These are phyloP conservation scores for Filobasidium floriforme DNA, from an alignment of 768 basidiomycete genomes.

Conservation along the genomic window DNA sequence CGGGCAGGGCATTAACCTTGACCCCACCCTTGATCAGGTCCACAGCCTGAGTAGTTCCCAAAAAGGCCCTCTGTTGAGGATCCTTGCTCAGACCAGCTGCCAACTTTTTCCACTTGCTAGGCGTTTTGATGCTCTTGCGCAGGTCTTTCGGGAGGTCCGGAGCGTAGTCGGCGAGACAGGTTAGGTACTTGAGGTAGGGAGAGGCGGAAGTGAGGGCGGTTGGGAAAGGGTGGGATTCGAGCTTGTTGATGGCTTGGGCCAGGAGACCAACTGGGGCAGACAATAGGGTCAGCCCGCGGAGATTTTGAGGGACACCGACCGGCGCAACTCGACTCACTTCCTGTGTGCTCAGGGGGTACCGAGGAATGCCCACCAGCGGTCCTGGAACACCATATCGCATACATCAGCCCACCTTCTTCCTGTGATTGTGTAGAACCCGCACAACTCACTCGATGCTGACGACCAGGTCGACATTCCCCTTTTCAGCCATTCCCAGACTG, in stretches of 20 bases:
- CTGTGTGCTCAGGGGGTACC: slow-evolving; percentile 70
- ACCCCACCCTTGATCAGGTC: slow-evolving; percentile 53
- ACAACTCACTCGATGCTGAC: slow-evolving; percentile 34
- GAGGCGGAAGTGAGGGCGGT: slow-evolving; percentile 38
- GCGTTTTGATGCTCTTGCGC: slow-evolving; percentile 36
- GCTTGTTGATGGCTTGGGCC: slow-evolving; percentile 58
- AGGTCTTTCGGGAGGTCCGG: slow-evolving; percentile 56
- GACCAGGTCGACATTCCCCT: slow-evolving; percentile 38
- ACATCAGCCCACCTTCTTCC: not conserved
- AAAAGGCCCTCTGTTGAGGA: slow-evolving; percentile 39
- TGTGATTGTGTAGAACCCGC: not conserved
- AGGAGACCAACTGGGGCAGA: slow-evolving; percentile 64
- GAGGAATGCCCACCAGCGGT: slow-evolving; percentile 75
- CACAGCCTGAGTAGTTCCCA: slow-evolving; percentile 55
- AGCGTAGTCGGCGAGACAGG: slow-evolving; percentile 61
- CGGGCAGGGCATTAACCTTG: slow-evolving; percentile 73
- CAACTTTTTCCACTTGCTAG: slow-evolving; percentile 45
- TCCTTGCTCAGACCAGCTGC: slow-evolving; percentile 47
- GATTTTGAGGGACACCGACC: not conserved
- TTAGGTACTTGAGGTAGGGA: slow-evolving; percentile 48
- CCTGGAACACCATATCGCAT: slow-evolving; percentile 21
- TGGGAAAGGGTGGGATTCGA: slow-evolving; percentile 58
- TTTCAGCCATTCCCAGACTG: slow-evolving; percentile 45
- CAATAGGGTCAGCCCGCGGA: not conserved
- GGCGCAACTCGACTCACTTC: slow-evolving; percentile 44